Evolutionary conservation across 352 stramenopile genomes (phyloP), one percentile per base, ranked within the genome.

Genomic region (Plasmopara halstedii): DNA sequence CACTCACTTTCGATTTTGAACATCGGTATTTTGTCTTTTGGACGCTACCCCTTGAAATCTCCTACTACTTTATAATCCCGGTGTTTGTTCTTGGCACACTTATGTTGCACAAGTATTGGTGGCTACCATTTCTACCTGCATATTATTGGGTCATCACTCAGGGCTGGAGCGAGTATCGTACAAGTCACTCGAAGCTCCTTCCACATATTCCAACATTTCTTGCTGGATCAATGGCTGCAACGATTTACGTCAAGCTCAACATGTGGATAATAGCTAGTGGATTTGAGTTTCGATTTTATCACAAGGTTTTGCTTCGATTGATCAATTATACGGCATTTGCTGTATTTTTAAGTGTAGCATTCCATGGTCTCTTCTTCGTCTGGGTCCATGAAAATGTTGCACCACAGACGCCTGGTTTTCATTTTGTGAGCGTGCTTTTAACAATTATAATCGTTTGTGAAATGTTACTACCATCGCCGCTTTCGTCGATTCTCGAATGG

Each of bases 41-140:
- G 67, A 78, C 67, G 15, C 50, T 78, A 27, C 67, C 67, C 8
- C 41, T 73, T 20, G 63, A 78, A 60, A 72, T 78, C 44, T 48
- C 50, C 22, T 78, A 78, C 56, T 78, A 78, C 54, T 73, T 73
- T 26, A 53, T 70, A 45, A 73, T 78, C 25, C 67, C 63, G n/a
- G 51, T 72, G 20, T 58, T 74, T 19, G 55, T 73, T 10, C 11
- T 60, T 1, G 42, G 43, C 3, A 43, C 60, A 2, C 32, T 67
- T 0, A n/a, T 53, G 29, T 50, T 67, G 23, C 53, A 53, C 1
- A 55, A 50, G 25, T 53, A 53, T 44, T 80, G 62, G 64, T 66
- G 50, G 64, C 23, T 75, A 9, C 51, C 62, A 1, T 53, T 67
- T 7, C 20, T 62, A 4, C 55, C 62, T 14, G 31, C 53, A 7